Base-by-base conservation (phyloP, 257 asterid genomes). In the Cynanchum wilfordii region DNA sequence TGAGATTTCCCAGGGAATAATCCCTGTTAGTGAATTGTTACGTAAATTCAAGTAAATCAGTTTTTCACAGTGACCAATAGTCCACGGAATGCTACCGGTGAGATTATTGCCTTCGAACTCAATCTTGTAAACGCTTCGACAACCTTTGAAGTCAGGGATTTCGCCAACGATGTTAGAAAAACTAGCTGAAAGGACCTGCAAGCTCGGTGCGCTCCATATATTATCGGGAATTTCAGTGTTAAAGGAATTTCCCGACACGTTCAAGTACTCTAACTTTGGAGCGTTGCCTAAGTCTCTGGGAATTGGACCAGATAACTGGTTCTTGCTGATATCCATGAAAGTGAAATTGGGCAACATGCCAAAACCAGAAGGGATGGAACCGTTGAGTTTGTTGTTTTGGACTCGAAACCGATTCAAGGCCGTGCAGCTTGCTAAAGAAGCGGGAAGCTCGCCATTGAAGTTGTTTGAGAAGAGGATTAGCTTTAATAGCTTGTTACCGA, bases 1-100 rank as follows among this genome's bases (percentile, higher is more conserved):
- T 0, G 98, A 92, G n/a, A 95, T 92, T 76, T 95, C 99, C 97
- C 92, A 86, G 1, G 99, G 99, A 59, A 95, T 95, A 29, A 84
- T 90, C 44, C 99, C 99, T 0, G 96, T 86, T 36, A 95, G 70
- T 2, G 84, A 85, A 78, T 92, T 95, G 25, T 78, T 57, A 17
- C 87, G 72, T 19, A 95, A 71, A 68, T 87, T 83, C 82, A 95
- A 58, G n/a, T 56, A 55, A 33, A 95, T 82, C 45, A 95, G 86
- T 85, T 87, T 95, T 79, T 81, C 89, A 24, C 99, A 95, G 72
- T 86, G 96, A 50, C 84, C 94, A 45, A 95, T 84, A 42, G 92
- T 92, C 95, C 94, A 85, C 0, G 98, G 98, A 77, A 92, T 87
- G 79, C 80, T 82, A 24, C 99, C 97, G 7, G 74, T 89, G 10